Evolutionary conservation across 148 eudicot species (phyloP).

Genomic region (Tetragonia tetragonoides): DNA sequence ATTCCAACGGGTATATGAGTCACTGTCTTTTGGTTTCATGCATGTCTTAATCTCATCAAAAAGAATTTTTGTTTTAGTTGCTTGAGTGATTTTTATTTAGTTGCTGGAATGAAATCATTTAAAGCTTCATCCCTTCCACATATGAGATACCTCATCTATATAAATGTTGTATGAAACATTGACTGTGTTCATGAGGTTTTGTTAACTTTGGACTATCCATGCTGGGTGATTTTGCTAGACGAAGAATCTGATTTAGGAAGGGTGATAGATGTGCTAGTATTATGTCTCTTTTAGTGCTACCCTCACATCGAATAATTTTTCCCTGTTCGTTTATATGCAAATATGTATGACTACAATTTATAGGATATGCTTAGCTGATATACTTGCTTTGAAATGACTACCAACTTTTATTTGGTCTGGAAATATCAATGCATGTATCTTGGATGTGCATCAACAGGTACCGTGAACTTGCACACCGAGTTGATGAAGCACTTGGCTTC

Average conservation of each 20-base stretch:
- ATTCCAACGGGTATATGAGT: neutral
- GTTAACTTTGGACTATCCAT: neutral
- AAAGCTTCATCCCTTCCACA: neutral
- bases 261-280: neutral
- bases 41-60: neutral
- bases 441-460: slow-evolving; percentile 40
- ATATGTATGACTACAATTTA: neutral
- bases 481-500: slow-evolving; percentile 79
- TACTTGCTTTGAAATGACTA: neutral
- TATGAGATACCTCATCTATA: neutral
- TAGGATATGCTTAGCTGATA: neutral
- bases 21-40: neutral
- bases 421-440: neutral
- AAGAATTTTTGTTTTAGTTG: slow-evolving; percentile 1
- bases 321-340: too few species aligned
- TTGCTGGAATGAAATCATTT: neutral
- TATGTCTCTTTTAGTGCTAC: neutral
- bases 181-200: neutral
- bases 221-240: neutral
- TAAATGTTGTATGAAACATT: neutral
- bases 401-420: neutral
- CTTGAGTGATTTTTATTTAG: neutral
- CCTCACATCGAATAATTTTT: neutral
- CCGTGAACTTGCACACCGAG: slow-evolving; percentile 67
- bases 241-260: neutral